Evolutionary conservation across 2,329 filamentous ascomycete species (phyloP).

Genomic region (Aspergillus neotritici): DNA sequence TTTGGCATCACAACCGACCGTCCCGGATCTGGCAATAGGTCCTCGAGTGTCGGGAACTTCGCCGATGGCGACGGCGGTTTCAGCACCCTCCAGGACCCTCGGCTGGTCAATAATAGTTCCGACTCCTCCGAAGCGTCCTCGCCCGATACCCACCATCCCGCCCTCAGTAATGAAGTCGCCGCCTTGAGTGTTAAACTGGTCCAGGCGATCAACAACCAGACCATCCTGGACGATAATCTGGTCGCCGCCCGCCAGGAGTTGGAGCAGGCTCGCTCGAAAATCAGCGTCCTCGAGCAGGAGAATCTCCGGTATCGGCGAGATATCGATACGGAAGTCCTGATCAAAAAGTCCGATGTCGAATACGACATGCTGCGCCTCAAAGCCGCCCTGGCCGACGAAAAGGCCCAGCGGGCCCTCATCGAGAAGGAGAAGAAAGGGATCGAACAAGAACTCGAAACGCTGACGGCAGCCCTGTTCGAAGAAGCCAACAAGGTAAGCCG

Average conservation of each 20-base stretch:
- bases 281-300: conserved; percentile 63
- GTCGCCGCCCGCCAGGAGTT: conserved; percentile 78
- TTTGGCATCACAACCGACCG: conserved; percentile 29
- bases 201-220: conserved; percentile 95
- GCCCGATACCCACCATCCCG: conserved; percentile 46
- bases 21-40: conserved; percentile 17
- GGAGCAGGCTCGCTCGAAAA: conserved; percentile 62
- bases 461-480: conserved; percentile 92
- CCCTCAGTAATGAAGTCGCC: conserved; percentile 71
- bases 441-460: conserved; percentile 81
- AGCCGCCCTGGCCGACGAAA: conserved; percentile 59
- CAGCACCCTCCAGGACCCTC: conserved; percentile 43
- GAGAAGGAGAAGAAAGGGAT: conserved; percentile 82
- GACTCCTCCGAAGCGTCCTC: conserved; percentile 34
- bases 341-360: conserved; percentile 70
- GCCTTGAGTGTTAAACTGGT: conserved; percentile 92
- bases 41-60: conserved; percentile 26
- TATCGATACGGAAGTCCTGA: conserved; percentile 67
- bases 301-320: conserved; percentile 64
- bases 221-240: conserved; percentile 80
- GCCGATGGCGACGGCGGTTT: conserved; percentile 39
- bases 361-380: conserved; percentile 60
- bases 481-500: conserved; percentile 75
- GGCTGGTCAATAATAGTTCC: conserved; percentile 30
- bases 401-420: conserved; percentile 55